phyloP scores from a whole-genome alignment of 768 basidiomycete species.

The Cystobasidium onofrii region DNA sequence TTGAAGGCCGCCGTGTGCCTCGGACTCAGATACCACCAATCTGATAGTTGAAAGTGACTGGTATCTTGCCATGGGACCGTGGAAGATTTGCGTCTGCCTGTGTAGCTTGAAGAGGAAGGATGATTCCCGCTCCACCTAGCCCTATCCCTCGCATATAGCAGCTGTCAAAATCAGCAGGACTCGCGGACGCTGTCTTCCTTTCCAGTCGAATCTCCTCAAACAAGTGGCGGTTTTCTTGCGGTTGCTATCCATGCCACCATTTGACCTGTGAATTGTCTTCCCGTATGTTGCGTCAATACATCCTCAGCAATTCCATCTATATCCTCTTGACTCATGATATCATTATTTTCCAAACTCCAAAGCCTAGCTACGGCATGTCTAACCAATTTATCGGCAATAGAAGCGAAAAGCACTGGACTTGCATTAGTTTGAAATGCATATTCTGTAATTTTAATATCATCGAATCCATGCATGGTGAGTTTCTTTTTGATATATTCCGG shows the following conservation, averaged over 20 bases:
- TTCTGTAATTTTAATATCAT: background rate
- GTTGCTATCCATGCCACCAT: background rate
- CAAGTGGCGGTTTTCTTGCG: background rate
- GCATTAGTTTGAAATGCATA: background rate
- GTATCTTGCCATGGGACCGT: no score
- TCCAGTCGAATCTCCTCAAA: background rate
- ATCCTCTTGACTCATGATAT: background rate
- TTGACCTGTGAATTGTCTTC: background rate
- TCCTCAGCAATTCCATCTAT: background rate
- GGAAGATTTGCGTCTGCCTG: no score
- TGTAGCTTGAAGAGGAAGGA: no score
- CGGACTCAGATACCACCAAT: no score
- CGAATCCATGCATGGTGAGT: background rate
- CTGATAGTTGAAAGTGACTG: no score
- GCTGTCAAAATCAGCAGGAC: no score
- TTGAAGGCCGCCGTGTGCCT: no score
- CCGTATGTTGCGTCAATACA: background rate
- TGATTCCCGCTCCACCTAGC: no score
- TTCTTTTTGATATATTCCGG: background rate
- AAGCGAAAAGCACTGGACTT: background rate
- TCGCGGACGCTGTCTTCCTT: no score
- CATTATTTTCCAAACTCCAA: background rate
- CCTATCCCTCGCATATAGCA: no score
- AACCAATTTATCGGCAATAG: background rate
- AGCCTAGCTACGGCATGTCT: background rate